Evolutionary conservation across 441 rosid genomes (phyloP), one percentile per base, ranked within the genome.

Genomic region (Erysimum cheiri): DNA sequence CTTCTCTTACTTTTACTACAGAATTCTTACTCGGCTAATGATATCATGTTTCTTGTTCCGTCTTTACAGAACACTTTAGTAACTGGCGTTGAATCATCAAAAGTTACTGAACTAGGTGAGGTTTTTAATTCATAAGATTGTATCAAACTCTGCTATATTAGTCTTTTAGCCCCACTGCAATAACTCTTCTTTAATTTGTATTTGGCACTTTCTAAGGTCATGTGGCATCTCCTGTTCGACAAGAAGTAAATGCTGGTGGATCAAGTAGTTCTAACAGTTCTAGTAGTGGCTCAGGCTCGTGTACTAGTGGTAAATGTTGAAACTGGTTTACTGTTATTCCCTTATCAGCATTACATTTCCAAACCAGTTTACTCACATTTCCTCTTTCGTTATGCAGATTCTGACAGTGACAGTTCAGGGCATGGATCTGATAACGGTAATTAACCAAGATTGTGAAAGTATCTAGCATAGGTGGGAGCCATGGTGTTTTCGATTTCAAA

Each of bases 181-280:
- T 79, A 41, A 78, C 71, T 72, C 55, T 53, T 6, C 58, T 58
- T 48, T 41, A 48, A 41, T 15, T 37, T 71, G 69, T 58, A 46
- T 32, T 78, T 75, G 71, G 56, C 75, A 74, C 80, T 72, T 64
- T 71, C 81, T 14, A 61, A 61, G 80, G 72, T 62, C 65, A 77
- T 72, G 43, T 76, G 26, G 71, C 79, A 56, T 68, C 84, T 43
- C 83, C 85, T 63, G 69, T 72, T 70, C 84, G 69, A 60, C 82
- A 64, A 55, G 82, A 80, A 76, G 79, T 71, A 68, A 81, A 80
- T 35, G 75, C 64, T 13, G 87, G 84, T 63, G 81, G 83, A 65
- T 90, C 97, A 64, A 81, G 87, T 78, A 80, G 90, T 80, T 90
- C 98, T 74, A 80, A 86, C 48, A 81, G 89, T 78, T 87, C 97